Evolutionary conservation across 75 land plant genomes (phyloP), one percentile per base, ranked within the genome.

Genomic region (Azolla pinnata): DNA sequence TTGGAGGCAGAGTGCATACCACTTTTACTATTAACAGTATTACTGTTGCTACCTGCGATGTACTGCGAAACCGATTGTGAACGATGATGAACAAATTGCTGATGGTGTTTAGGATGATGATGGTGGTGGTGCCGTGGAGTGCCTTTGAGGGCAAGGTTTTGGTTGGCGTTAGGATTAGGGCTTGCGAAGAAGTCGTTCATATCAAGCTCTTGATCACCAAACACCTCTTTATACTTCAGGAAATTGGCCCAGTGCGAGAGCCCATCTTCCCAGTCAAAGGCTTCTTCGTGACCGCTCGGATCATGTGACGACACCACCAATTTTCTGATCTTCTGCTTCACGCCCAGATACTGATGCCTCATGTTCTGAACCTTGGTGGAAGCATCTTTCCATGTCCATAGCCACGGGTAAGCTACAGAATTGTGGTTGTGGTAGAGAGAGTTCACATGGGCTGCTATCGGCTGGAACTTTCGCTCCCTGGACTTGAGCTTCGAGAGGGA

Each of bases 301-400:
- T 64, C 64, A 0, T 27, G 14, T 19, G 42, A 33, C 29, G 29
- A 29, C 10, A 52, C 27, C 20, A 25, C 23, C 63, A 57, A 24
- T 53, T 1, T 20, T 18, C 64, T 50, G 42, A 81, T 75, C 74
- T 84, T 84, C 60, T 66, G 81, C 69, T 84, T 84, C 58, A 84
- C 87, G 29, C 70, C 66, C 28, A 84, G 63, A 62, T 73, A 84
- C 79, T 81, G 87, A 46, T 84, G 81, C 21, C 87, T 60, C 87
- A 84, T 84, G 76, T 84, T 84, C 71, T 84, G 87, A 64, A 84
- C 70, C 66, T 84, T 84, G 71, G 76, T 60, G 51, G 81, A 84
- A n/a, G 76, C 76, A 63, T 84, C 87, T 5, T 78, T 77, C 87
- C 87, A 84, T 19, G 87, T 71, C 87, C 87, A 84, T 25, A 57